These are phyloP conservation scores for Plasmodium vivax DNA, from an alignment of 169 alveolate genomes.

Conservation along the genomic window DNA sequence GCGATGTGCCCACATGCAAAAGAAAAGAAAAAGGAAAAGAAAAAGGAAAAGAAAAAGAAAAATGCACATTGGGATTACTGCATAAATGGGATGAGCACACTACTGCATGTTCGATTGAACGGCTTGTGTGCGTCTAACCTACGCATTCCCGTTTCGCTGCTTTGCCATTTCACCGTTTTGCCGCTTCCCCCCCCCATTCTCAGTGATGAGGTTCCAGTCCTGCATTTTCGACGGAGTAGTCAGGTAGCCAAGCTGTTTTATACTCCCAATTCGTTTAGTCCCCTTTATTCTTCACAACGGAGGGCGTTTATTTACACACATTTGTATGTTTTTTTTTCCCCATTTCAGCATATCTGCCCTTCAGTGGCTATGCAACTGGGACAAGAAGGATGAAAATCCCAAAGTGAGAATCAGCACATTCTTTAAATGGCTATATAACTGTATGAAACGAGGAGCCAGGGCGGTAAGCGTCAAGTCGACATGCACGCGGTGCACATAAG, in stretches of 20 bases:
- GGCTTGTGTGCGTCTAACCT: not conserved
- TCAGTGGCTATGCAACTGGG: slow-evolving; percentile 97
- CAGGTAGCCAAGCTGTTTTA: slow-evolving; percentile 16
- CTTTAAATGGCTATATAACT: slow-evolving; percentile 90
- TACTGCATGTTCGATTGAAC: not conserved
- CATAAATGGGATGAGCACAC: not conserved
- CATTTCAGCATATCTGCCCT: slow-evolving; percentile 92
- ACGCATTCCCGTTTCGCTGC: not conserved
- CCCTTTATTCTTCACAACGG: not conserved
- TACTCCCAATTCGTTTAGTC: not conserved
- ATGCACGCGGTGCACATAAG: not conserved
- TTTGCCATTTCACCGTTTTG: not conserved
- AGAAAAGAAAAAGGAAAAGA: not conserved
- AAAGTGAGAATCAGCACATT: slow-evolving; percentile 90
- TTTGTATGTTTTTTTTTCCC: not conserved
- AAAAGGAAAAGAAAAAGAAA: not conserved
- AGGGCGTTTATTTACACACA: not conserved
- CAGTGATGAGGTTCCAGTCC: slow-evolving; percentile 89
- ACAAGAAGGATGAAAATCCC: slow-evolving; percentile 92
- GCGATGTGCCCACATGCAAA: not conserved
- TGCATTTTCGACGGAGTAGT: slow-evolving; percentile 91
- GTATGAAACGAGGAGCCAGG: slow-evolving; percentile 91
- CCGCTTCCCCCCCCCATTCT: not conserved
- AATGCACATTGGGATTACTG: not conserved
- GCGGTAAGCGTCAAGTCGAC: slow-evolving; percentile 79